Evolutionary conservation across 495 filamentous ascomycete species (phyloP), one percentile per base, ranked within the genome.

Genomic region (Lasiosphaeriaceae sp.): DNA sequence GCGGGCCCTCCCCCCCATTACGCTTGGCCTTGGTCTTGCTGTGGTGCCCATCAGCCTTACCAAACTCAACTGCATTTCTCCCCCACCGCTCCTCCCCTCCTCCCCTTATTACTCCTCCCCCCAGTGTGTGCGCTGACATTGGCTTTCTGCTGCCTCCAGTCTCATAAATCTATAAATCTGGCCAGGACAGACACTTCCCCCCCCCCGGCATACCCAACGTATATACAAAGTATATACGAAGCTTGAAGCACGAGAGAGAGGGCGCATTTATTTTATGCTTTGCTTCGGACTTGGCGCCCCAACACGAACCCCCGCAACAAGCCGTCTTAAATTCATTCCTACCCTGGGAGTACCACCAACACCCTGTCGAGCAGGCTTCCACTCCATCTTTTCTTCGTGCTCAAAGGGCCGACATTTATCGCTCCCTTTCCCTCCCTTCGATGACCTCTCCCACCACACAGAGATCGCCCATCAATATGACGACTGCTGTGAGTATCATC

Each of bases 41-140:
- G 46, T 48, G 34, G 50, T 44, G 16, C 26, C 48, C 63, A 68
- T 70, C 67, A 70, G 67, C 67, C 67, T 68, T 70, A 65, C 65
- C 65, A 60, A 57, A 48, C 48, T 57, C 57, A 19, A 11, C 35
- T 45, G 11, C 21, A 14, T 23, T 35, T 19, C 39, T 56, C 20
- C 46, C 48, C 56, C 55, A 22, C 56, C 54, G 54, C 60, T 43
- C 45, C 61, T 55, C 58, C 57, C 58, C 47, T 46, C 24, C 57
- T 57, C 50, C 55, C 49, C 47, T 12, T 43, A 43, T 12, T 39
- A 52, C 49, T 37, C 54, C 47, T 54, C 39, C 26, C 26, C 26
- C n/a, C n/a, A n/a, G n/a, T 21, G 11, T 22, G 22, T 57, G 54
- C 46, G 58, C 66, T 65, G 62, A 63, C 59, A 35, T 55, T 44